Evolutionary conservation across 2,329 filamentous ascomycete species (phyloP), one percentile per base, ranked within the genome.

Genomic region (Herpotrichia juniperi): DNA sequence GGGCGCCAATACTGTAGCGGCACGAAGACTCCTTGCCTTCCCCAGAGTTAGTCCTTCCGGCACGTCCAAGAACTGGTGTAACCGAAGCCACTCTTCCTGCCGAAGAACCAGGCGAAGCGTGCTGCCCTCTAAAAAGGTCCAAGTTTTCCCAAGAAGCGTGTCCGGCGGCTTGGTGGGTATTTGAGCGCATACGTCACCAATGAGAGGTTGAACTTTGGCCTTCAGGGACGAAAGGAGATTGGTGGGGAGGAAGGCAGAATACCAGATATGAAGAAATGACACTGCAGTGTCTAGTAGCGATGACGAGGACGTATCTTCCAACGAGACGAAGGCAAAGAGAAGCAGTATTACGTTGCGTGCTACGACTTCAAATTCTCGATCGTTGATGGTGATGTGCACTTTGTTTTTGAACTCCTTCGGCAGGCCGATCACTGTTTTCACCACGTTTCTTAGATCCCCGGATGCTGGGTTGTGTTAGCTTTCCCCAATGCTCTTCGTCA

Each of bases 361-460:
- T n/a, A 34, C 48, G 17, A 51, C 37, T 19, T 46, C 32, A 28
- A 51, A 51, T 21, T 51, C 48, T 28, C 42, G 34, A 28, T 51
- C 22, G 21, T 51, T 51, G n/a, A 51, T 21, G 17, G 48, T 51
- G 22, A 51, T 21, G 21, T 26, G 16, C n/a, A 42, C 24, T 17
- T 25, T n/a, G 14, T 32, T 19, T 22, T 16, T 9, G 24, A 42
- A 42, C 32, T 28, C 19, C 21, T 46, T 34, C 21, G 42, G 48
- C 22, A 51, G 42, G 32, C 16, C 25, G 22, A 22, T 10, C 19
- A 51, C 17, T 5, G 48, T 51, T 26, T 35, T 51, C 22, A 51
- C 34, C 9, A 51, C 43, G 14, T 46, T 43, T 14, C 39, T 43
- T 16, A 50, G 39, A 35, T 50, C 47, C 35, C 39, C 22, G 21